These are phyloP conservation scores for Cucumis cinereus DNA, from an alignment of 306 rosid genomes.

Conservation along the genomic window DNA sequence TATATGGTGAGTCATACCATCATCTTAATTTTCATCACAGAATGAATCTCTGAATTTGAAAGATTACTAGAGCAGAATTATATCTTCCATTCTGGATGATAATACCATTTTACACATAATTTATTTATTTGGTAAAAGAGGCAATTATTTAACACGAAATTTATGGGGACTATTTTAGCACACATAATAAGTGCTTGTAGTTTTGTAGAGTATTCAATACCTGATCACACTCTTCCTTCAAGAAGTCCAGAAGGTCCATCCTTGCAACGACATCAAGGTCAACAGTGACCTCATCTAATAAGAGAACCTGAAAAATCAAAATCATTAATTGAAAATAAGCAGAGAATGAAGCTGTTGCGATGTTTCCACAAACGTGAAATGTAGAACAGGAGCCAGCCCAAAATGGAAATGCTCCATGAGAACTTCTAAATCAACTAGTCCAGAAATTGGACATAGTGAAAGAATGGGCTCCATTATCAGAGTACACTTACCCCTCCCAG, in stretches of 20 bases:
- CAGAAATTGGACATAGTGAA: neutral
- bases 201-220: slow-evolving; percentile 26
- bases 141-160: too few species aligned
- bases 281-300: slow-evolving; percentile 90
- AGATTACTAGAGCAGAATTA: neutral
- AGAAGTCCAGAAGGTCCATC: slow-evolving; percentile 74
- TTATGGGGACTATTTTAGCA: neutral
- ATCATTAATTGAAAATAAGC: neutral
- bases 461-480: neutral
- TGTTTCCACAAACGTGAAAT: neutral
- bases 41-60: neutral
- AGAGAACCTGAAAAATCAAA: slow-evolving; percentile 56
- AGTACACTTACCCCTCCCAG: neutral
- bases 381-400: neutral
- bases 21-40: neutral
- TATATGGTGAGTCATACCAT: neutral
- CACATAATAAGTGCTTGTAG: neutral
- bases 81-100: neutral
- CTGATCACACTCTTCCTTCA: slow-evolving; percentile 96
- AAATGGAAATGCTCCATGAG: neutral
- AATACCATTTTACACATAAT: neutral
- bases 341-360: neutral
- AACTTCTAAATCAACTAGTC: neutral
- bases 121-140: too few species aligned
- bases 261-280: slow-evolving; percentile 94